phyloP scores from a whole-genome alignment of 2,329 filamentous ascomycete species.

The Cyanodermella asteris region DNA sequence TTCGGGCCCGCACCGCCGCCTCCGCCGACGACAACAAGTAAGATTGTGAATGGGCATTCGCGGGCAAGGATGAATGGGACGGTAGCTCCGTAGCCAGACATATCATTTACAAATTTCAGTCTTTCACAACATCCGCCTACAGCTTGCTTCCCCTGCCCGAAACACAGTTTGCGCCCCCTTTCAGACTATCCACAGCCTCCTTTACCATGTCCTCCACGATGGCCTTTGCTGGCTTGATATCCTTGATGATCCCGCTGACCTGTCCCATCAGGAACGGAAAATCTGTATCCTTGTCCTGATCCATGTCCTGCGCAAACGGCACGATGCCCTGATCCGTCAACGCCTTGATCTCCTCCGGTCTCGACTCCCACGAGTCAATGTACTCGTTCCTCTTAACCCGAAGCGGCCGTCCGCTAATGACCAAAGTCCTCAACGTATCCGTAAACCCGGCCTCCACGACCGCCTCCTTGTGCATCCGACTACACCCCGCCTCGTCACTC shows the following conservation, averaged over 20 bases:
- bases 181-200: constrained; percentile 49
- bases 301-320: constrained; percentile 63
- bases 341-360: constrained; percentile 51
- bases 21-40: constrained; percentile 29
- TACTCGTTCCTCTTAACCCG: constrained; percentile 68
- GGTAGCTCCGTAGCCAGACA: neutral
- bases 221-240: constrained; percentile 57
- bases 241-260: constrained; percentile 56
- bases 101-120: neutral
- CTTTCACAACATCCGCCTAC: too few species aligned
- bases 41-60: too few species aligned
- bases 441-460: constrained; percentile 61
- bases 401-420: constrained; percentile 61
- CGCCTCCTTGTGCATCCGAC: constrained; percentile 59
- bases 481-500: constrained; percentile 57
- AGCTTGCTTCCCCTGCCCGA: constrained; percentile 21
- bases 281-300: constrained; percentile 63
- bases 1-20: constrained; percentile 19
- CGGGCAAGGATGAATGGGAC: neutral
- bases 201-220: constrained; percentile 85
- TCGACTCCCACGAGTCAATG: constrained; percentile 55
- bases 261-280: constrained; percentile 85
- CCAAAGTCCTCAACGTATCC: constrained; percentile 63
- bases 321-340: constrained; percentile 58
- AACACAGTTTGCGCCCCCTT: constrained; percentile 39